phyloP scores from a whole-genome alignment of 768 basidiomycete species.

The Lactifluus volemus region DNA sequence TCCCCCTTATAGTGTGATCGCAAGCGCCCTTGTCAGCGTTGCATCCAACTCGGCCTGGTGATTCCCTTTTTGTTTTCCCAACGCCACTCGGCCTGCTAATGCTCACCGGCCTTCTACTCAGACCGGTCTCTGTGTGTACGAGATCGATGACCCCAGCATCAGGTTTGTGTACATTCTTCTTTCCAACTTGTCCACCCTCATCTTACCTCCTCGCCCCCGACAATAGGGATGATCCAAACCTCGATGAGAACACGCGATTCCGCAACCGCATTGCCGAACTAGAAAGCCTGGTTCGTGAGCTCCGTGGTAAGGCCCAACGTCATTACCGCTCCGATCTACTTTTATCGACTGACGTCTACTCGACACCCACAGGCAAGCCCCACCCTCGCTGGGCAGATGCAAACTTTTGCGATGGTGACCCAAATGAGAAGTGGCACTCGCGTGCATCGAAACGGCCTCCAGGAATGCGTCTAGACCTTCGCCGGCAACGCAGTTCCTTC shows the following conservation, averaged over 20 bases:
- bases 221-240: conserved; percentile 70
- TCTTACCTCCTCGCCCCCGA: not conserved
- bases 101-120: conserved; percentile 24
- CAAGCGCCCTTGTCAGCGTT: conserved; percentile 84
- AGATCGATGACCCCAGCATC: conserved; percentile 82
- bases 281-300: conserved; percentile 83
- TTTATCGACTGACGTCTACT: conserved; percentile 1
- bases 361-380: conserved; percentile 52
- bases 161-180: conserved; percentile 38
- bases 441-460: conserved; percentile 59
- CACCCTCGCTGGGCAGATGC: conserved; percentile 82
- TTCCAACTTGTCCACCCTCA: not conserved
- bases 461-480: conserved; percentile 23
- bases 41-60: conserved; percentile 84
- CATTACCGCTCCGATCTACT: not conserved
- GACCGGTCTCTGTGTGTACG: conserved; percentile 94
- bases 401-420: conserved; percentile 71
- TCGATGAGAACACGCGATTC: conserved; percentile 82
- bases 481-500: conserved; percentile 21
- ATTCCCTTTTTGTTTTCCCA: conserved; percentile 1
- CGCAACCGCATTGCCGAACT: conserved; percentile 87
- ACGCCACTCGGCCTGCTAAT: conserved; percentile 11
- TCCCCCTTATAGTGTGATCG: conserved; percentile 62
- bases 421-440: conserved; percentile 81
- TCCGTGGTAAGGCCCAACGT: conserved; percentile 47